Evolutionary conservation across 2,329 filamentous ascomycete species (phyloP), one percentile per base, ranked within the genome.

Genomic region (Aspergillus proliferans): DNA sequence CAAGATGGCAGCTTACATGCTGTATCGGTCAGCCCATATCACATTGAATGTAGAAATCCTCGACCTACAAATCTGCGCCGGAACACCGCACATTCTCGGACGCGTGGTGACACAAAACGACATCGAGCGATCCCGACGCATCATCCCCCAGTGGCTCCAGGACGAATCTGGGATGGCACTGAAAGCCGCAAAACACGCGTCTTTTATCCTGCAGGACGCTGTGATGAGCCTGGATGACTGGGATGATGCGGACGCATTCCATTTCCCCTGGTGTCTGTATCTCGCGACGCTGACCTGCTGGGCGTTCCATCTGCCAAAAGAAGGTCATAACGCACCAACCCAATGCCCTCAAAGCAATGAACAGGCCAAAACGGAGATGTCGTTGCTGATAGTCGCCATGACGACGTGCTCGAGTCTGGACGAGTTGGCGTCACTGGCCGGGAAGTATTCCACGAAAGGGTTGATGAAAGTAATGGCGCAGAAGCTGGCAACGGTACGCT

Each of bases 241-340:
- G 49, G 76, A 79, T 18, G 71, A 75, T 2, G 75, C 74, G 39
- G 75, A 78, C 40, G 65, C 79, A 0, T 83, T 83, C 58, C 80
- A 84, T 56, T 79, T 82, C 15, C 78, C 80, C 0, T 84, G 81
- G 82, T 80, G 78, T 52, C 59, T 84, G 10, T 84, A 83, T 55
- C 66, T 85, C 1, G 78, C 78, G 0, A 81, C 80, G 0, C 57
- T 84, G 38, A 77, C 78, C 0, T 75, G 76, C 28, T 84, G 81
- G 80, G 75, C 76, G 0, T 81, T 80, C 47, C 78, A 82, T 56
- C 76, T 75, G 76, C 77, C 70, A 67, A 43, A 62, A 55, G 3
- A 58, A 76, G 18, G 38, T 5, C 38, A 22, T 12, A 12, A 19
- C 7, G 18, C 8, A 12, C 4, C 18, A 7, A 40, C 3, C 1